A percentile compares a stretch with the other conserved stretches of the same genome.
Evolutionary conservation across 116 monocot species (phyloP).

Genomic region (Papilionanthe hybrid): DNA sequence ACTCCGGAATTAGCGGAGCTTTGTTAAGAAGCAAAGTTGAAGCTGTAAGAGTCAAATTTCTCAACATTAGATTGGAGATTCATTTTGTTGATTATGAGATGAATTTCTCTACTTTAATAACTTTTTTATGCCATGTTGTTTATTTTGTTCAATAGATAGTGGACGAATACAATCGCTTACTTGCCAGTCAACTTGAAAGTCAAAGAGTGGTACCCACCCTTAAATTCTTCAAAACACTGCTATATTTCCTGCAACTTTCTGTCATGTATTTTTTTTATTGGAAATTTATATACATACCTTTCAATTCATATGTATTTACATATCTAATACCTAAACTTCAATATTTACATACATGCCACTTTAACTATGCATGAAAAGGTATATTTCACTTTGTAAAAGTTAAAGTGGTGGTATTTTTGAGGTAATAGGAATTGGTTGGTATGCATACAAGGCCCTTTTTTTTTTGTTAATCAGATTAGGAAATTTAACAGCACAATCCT

Average conservation of each 20-base stretch:
- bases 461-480: not conserved
- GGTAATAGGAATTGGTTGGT: too few relatives aligned
- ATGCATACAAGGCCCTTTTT: too few relatives aligned
- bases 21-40: slow-evolving; percentile 76
- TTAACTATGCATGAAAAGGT: too few relatives aligned
- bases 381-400: too few relatives aligned
- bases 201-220: slow-evolving; percentile 52
- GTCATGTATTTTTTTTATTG: not conserved
- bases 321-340: too few relatives aligned
- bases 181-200: slow-evolving; percentile 74
- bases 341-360: too few relatives aligned
- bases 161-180: slow-evolving; percentile 75
- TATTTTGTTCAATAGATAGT: slow-evolving; percentile 48
- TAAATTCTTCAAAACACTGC: not conserved
- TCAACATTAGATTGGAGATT: not conserved
- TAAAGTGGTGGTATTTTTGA: too few relatives aligned
- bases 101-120: not conserved
- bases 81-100: not conserved
- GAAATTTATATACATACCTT: too few relatives aligned
- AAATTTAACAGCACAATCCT: not conserved
- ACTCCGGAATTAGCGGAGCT: slow-evolving; percentile 50
- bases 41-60: slow-evolving; percentile 28
- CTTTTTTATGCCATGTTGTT: not conserved
- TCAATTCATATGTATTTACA: too few relatives aligned
- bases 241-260: not conserved